A percentile compares a stretch with the other conserved stretches of the same genome.
Conservation (phyloP, 805 yeast species). For the Ogataea salicorniae region DNA sequence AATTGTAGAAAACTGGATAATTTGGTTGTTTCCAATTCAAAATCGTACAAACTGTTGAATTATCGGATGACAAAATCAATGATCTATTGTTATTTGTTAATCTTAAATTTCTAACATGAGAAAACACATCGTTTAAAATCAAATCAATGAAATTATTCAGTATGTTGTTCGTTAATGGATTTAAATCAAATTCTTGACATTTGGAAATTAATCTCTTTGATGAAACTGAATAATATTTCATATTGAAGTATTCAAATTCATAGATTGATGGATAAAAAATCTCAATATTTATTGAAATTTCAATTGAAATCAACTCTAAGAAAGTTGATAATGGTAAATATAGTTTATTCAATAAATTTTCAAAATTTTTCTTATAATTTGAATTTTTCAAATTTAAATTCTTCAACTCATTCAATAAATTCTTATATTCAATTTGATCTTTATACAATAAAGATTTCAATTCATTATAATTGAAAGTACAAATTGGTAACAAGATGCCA, state of each 20-base stretch:
- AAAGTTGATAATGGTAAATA: slow-evolving; percentile 59
- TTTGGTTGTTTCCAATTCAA: slow-evolving; percentile 98
- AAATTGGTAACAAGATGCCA: slow-evolving; percentile 53
- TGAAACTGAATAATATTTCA: slow-evolving; percentile 21
- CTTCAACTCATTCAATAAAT: slow-evolving; percentile 13
- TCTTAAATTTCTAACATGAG: slow-evolving; percentile 59
- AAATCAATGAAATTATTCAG: slow-evolving; percentile 74
- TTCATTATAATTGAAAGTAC: slow-evolving; percentile 50
- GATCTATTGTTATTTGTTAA: slow-evolving; percentile 35
- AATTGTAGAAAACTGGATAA: slow-evolving; percentile 84
- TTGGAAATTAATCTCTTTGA: slow-evolving; percentile 13
- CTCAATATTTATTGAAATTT: slow-evolving; percentile 67
- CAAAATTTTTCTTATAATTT: slow-evolving; percentile 29
- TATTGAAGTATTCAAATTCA: slow-evolving; percentile 28
- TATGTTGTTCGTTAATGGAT: slow-evolving; percentile 27
- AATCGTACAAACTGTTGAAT: slow-evolving; percentile 86
- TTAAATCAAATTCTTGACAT: slow-evolving; percentile 11
- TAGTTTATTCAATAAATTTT: slow-evolving; percentile 39
- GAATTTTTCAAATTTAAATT: slow-evolving; percentile 8
- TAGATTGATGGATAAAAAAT: slow-evolving; percentile 65
- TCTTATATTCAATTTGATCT: slow-evolving; percentile 10
- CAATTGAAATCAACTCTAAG: slow-evolving; percentile 48
- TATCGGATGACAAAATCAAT: slow-evolving; percentile 77
- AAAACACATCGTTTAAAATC: slow-evolving; percentile 65
- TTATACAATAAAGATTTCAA: slow-evolving; percentile 25